These are phyloP conservation scores for Penicillium sp. DNA, from an alignment of 2,329 filamentous ascomycete genomes.

Conservation along the genomic window DNA sequence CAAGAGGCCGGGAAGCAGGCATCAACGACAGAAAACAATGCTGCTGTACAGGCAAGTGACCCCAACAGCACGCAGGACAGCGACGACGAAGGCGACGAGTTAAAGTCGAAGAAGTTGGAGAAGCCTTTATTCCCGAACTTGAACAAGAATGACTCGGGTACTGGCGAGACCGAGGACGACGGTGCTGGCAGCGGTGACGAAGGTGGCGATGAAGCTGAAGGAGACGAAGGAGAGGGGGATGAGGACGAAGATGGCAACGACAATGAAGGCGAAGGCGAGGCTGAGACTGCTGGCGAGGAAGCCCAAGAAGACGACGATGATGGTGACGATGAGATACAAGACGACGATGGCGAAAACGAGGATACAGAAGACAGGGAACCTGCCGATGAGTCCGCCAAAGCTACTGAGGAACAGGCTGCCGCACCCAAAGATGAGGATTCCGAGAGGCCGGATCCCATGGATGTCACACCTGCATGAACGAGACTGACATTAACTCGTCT, in stretches of 20 bases:
- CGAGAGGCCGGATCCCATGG: constrained; percentile 14
- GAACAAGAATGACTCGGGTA: constrained; percentile 19
- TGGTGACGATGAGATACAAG: neutral
- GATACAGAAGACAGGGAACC: neutral
- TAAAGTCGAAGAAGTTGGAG: constrained; percentile 29
- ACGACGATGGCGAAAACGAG: constrained; percentile 1
- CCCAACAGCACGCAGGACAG: constrained; percentile 63
- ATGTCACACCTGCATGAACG: constrained; percentile 10
- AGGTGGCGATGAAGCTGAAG: constrained; percentile 16
- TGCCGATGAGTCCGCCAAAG: constrained; percentile 8
- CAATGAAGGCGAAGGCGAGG: constrained; percentile 12
- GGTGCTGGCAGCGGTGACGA: constrained; percentile 23
- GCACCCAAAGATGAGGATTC: constrained; percentile 3
- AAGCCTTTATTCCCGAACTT: constrained; percentile 28
- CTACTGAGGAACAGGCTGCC: constrained; percentile 9
- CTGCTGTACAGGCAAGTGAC: constrained; percentile 1
- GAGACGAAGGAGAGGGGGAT: constrained; percentile 10
- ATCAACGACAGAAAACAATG: neutral
- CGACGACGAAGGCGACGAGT: constrained; percentile 63
- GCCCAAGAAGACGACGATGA: constrained; percentile 7
- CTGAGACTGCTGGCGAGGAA: constrained; percentile 14
- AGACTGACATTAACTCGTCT: neutral
- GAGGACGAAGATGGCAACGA: constrained; percentile 18
- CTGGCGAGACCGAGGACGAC: constrained; percentile 24
- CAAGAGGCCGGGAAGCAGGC: constrained; percentile 9